A percentile compares a stretch with the other conserved stretches of the same genome.
These are phyloP conservation scores for Solanum sitiens DNA, from an alignment of 257 asterid genomes.

Conservation along the genomic window DNA sequence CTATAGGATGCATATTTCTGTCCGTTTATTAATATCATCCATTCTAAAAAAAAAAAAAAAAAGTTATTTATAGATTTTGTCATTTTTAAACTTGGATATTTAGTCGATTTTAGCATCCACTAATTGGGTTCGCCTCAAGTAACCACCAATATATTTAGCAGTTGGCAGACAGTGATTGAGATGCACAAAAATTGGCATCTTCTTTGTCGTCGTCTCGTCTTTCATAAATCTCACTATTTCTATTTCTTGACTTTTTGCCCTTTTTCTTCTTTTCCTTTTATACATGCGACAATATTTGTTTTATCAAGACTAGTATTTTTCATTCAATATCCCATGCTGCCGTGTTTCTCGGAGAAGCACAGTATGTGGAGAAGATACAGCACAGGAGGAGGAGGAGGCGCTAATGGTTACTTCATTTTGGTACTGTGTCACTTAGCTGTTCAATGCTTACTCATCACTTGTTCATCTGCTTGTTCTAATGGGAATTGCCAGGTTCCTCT, in stretches of 20 bases:
- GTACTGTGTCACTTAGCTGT: constrained; percentile 7
- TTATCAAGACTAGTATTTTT: background rate
- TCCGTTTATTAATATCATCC: too few relatives aligned
- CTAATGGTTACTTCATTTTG: constrained; percentile 3
- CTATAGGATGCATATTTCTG: too few relatives aligned
- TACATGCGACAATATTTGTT: background rate
- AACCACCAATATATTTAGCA: background rate
- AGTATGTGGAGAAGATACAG: constrained; percentile 25
- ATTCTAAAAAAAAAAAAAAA: too few relatives aligned
- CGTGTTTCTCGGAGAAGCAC: constrained; percentile 25
- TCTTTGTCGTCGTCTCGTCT: background rate
- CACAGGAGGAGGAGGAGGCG: background rate
- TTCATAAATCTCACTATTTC: background rate
- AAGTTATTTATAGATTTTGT: background rate
- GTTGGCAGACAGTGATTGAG: background rate
- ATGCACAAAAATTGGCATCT: constrained; percentile 12
- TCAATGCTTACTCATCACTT: constrained; percentile 17
- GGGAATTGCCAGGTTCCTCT: constrained; percentile 65
- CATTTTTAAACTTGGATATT: background rate
- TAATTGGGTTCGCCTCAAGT: background rate
- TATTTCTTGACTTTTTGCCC: background rate
- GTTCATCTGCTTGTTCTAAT: constrained; percentile 44
- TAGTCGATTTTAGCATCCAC: background rate
- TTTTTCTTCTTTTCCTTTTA: background rate
- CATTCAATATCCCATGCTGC: constrained; percentile 10